Base-by-base conservation (phyloP, 2,329 filamentous ascomycete genomes). In the Sphaceloma murrayae region DNA sequence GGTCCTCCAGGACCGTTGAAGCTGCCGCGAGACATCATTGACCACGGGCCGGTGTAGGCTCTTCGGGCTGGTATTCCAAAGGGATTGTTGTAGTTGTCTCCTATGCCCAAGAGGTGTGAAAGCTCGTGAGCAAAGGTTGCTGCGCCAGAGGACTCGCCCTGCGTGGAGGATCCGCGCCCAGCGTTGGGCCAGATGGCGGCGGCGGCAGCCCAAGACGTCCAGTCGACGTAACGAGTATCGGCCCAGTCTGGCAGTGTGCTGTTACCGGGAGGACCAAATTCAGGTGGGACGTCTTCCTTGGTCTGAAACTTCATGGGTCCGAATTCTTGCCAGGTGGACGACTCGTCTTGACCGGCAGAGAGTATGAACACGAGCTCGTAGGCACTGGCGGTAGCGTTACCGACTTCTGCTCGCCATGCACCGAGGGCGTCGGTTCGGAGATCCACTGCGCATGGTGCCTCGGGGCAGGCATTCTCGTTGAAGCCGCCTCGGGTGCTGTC, bases 51-150 rank as follows among this genome's bases (percentile, higher is more conserved):
- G 0, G 70, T 70, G 53, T 70, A 74, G 0, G 66, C 56, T 16
- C 72, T 66, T 2, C 67, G 63, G 31, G 64, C 53, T 1, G 69
- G 70, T 1, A 58, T 51, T 2, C 65, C 60, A 50, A 68, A 74
- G 0, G 71, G 71, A 44, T 74, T 74, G 51, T 74, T 74, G 52
- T 75, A 74, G 53, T 75, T 75, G 51, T 74, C 72, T 6, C 68
- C 67, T 16, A 74, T 73, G 10, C 65, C 63, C 1, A 74, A 62
- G 27, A 75, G 54, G 53, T 74, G 72, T 17, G 62, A 67, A 3
- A 74, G 57, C 49, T 74, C 71, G 52, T 75, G 72, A 1, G 72
- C 72, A 49, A 69, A 75, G 0, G 68, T 71, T 0, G 62, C 65
- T 67, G 72, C 69, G 5, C 72, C 72, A 1, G 67, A 72, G 51